Percentiles rank a stretch among this genome's conserved stretches.
Evolutionary conservation across 148 eudicot species (phyloP).

Genomic region (Hydrangea macrophylla): DNA sequence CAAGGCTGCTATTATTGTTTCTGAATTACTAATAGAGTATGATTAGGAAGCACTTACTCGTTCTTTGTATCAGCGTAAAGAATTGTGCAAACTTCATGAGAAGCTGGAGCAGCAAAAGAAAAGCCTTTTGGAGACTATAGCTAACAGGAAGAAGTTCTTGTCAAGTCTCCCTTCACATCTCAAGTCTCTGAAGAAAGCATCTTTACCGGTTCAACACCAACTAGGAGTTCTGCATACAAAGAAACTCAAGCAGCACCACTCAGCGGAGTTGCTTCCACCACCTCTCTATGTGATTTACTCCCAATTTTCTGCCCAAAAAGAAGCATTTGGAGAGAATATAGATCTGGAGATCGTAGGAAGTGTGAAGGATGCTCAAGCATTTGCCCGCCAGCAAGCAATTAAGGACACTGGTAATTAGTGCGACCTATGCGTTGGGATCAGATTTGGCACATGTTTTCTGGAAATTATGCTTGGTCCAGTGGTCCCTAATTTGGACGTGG

Average conservation of each 20-base stretch:
- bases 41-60: neutral
- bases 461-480: neutral
- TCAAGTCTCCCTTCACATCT: constrained; percentile 98
- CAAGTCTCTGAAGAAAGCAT: constrained; percentile 92
- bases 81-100: constrained; percentile 81
- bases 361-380: constrained; percentile 84
- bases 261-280: constrained; percentile 91
- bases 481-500: neutral
- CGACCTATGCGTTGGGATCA: neutral
- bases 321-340: constrained; percentile 84
- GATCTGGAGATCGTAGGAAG: constrained; percentile 87
- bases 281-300: constrained; percentile 93
- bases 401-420: constrained; percentile 59
- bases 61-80: constrained; percentile 72
- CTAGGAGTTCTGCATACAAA: constrained; percentile 77
- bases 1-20: neutral
- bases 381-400: constrained; percentile 74
- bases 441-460: neutral
- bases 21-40: neutral
- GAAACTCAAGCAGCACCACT: constrained; percentile 79
- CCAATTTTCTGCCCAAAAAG: constrained; percentile 89
- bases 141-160: constrained; percentile 82
- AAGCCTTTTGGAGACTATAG: constrained; percentile 69
- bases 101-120: constrained; percentile 73
- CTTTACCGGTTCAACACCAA: constrained; percentile 87